These are phyloP conservation scores for Plantago ovata DNA, from an alignment of 257 asterid genomes.

Conservation along the genomic window DNA sequence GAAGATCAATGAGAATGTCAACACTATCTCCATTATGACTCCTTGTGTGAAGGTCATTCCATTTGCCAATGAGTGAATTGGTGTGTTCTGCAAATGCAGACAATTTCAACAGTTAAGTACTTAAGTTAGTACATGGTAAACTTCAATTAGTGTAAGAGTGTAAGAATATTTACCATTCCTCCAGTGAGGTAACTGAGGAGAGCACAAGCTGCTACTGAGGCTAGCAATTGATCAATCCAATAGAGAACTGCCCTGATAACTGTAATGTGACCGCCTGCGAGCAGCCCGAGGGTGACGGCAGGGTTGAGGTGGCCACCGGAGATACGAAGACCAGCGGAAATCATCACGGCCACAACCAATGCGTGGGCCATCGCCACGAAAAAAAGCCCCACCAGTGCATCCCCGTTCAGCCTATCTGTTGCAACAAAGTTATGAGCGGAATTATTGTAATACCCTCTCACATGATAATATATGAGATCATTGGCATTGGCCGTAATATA, in stretches of 20 bases:
- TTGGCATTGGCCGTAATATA: too few relatives aligned
- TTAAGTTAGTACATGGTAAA: too few relatives aligned
- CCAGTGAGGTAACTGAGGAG: constrained; percentile 72
- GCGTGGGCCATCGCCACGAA: constrained; percentile 96
- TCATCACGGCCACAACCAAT: constrained; percentile 76
- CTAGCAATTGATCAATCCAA: constrained; percentile 79
- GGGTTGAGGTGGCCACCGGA: constrained; percentile 97
- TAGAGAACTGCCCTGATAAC: constrained; percentile 68
- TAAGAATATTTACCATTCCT: constrained; percentile 57
- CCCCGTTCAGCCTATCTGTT: constrained; percentile 59
- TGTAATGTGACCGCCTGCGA: constrained; percentile 79
- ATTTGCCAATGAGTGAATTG: constrained; percentile 71
- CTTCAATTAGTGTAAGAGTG: too few relatives aligned
- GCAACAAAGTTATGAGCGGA: too few relatives aligned
- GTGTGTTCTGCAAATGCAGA: constrained; percentile 46
- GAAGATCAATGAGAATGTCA: constrained; percentile 79
- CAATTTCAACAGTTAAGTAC: too few relatives aligned
- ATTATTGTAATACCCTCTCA: too few relatives aligned
- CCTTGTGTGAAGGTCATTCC: constrained; percentile 69
- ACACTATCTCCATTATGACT: constrained; percentile 69
- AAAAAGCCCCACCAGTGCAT: constrained; percentile 67
- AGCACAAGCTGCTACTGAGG: constrained; percentile 93
- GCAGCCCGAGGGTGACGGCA: constrained; percentile 84
- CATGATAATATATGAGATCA: too few relatives aligned
- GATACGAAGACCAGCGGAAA: constrained; percentile 80